A percentile compares a stretch with the other conserved stretches of the same genome.
These are phyloP conservation scores for Hyphopichia fennica DNA, from an alignment of 1,139 yeast species.

Conservation along the genomic window DNA sequence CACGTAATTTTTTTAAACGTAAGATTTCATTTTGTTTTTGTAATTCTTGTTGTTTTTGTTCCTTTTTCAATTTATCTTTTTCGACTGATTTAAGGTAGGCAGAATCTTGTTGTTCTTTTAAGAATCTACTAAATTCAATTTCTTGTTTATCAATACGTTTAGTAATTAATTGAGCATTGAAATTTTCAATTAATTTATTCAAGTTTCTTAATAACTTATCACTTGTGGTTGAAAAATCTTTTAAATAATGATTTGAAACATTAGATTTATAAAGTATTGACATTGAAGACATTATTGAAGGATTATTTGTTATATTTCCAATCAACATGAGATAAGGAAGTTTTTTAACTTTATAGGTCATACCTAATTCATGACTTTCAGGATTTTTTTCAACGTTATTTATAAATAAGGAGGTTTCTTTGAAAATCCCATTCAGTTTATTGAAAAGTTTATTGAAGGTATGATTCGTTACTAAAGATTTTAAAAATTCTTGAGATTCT, in stretches of 20 bases:
- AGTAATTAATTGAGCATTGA: conserved; percentile 53
- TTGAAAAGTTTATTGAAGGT: conserved; percentile 33
- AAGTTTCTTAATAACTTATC: conserved; percentile 35
- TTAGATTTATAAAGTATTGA: conserved; percentile 48
- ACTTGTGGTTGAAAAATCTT: conserved; percentile 15
- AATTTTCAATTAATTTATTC: conserved; percentile 35
- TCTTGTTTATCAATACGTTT: conserved; percentile 54
- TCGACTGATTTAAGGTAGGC: conserved; percentile 54
- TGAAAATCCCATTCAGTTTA: conserved; percentile 32
- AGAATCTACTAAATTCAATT: conserved; percentile 47
- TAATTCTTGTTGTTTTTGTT: conserved; percentile 23
- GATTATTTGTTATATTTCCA: conserved; percentile 52
- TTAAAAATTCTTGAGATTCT: conserved; percentile 26
- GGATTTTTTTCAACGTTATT: conserved; percentile 40
- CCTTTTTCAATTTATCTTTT: conserved; percentile 41
- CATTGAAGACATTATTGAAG: conserved; percentile 53
- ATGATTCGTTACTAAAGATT: conserved; percentile 24
- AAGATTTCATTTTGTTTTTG: conserved; percentile 12
- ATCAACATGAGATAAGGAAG: conserved; percentile 49
- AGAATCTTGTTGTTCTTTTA: conserved; percentile 58
- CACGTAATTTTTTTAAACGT: conserved; percentile 11
- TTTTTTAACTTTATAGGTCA: conserved; percentile 36
- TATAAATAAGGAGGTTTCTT: conserved; percentile 43
- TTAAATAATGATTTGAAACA: conserved; percentile 22
- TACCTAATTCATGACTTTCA: conserved; percentile 54